Evolutionary conservation across 2,329 filamentous ascomycete species (phyloP), one percentile per base, ranked within the genome.

Genomic region (Metarhizium sp.): DNA sequence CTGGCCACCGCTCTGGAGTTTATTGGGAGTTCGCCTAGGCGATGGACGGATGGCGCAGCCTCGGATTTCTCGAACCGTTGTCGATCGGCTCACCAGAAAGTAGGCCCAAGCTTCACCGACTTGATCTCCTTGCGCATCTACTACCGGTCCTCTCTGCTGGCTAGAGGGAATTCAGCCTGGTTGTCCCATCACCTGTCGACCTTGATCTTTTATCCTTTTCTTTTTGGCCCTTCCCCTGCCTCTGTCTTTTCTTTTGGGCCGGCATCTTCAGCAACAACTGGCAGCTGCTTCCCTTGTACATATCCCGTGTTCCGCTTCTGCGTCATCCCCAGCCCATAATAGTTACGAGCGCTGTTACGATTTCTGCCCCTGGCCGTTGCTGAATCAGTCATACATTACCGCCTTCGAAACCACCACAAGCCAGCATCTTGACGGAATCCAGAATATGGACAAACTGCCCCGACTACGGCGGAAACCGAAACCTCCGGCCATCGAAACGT

Each of bases 381-480:
- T 7, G 6, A 32, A 50, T 25, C 48, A 34, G 6, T 20, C 48
- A 25, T 16, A 36, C 16, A 14, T 16, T 8, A 29, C 32, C 48
- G 50, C 57, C 52, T 55, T 49, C 55, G 20, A 55, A 55, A 47
- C 50, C 16, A 29, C 50, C 16, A 20, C 20, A 20, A 34, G 3
- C 14, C 38, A 16, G 5, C 14, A 5, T 40, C 38, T 14, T 11
- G 38, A 40, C 38, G 7, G 6, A 20, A 8, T 10, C n/a, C 10
- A 18, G 25, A 53, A 8, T 58, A 75, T 75, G 73, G 72, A 75
- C 60, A 73, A 69, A 61, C 67, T 75, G 55, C 68, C 73, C 51
- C 69, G 71, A 60, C 69, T 75, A 52, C 71, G 73, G 53, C 72
- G 73, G 57, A 74, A 74, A 63, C 72, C 71, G 46, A 75, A 74